phyloP scores from a whole-genome alignment of 495 filamentous ascomycete species.

The Darksidea phi region DNA sequence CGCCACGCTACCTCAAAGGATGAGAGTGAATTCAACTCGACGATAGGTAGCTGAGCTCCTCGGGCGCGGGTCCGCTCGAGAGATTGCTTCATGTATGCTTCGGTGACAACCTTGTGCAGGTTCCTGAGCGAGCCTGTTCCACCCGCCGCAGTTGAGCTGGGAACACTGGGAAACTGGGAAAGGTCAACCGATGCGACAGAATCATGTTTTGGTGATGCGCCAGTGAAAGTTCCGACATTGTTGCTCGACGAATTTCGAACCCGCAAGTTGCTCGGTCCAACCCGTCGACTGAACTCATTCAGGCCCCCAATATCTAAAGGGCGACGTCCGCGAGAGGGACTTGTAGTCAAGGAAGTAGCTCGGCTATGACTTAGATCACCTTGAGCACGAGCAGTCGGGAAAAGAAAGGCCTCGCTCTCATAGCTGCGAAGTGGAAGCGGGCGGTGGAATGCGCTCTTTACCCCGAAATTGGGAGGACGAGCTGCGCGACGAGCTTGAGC shows the following conservation, averaged over 20 bases:
- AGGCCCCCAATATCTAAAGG: background rate
- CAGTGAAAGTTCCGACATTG: no score
- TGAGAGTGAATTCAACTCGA: background rate
- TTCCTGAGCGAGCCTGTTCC: background rate
- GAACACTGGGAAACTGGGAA: no score
- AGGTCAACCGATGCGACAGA: no score
- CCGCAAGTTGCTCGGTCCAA: no score
- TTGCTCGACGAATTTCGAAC: no score
- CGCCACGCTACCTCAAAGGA: constrained; percentile 4
- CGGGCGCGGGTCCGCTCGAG: constrained; percentile 1
- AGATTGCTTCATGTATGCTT: background rate
- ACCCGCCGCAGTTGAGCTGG: no score
- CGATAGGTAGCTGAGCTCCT: background rate
- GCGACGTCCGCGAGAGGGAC: background rate
- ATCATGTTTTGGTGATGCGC: no score
- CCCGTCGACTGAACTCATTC: no score
- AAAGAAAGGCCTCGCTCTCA: background rate
- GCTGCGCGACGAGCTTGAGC: constrained; percentile 1
- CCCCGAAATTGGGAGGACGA: background rate
- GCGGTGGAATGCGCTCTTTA: background rate
- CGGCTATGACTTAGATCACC: background rate
- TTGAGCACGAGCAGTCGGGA: background rate
- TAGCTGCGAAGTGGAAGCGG: constrained; percentile 1
- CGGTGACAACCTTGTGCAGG: background rate
- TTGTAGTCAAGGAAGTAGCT: background rate